Evolutionary conservation across 805 yeast genomes (phyloP).

Genomic region (Wickerhamomyces mucosus): DNA sequence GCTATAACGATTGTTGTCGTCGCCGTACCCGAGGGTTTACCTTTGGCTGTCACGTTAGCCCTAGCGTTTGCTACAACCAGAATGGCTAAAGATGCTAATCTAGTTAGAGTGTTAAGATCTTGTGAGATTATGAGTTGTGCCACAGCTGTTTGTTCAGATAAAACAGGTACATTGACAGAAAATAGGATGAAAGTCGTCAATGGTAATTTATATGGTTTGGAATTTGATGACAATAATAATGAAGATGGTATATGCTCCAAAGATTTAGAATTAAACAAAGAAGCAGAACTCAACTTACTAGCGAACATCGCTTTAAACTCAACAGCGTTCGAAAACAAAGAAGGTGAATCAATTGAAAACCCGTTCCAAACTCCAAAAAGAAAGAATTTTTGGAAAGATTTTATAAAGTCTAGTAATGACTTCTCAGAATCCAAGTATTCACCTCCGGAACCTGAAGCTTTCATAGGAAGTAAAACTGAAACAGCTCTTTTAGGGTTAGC

Average conservation of each 20-base stretch:
- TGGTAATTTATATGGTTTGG: constrained; percentile 54
- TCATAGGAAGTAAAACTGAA: constrained; percentile 91
- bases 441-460: constrained; percentile 37
- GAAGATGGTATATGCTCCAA: constrained; percentile 9
- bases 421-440: too few species aligned
- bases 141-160: constrained; percentile 93
- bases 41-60: constrained; percentile 93
- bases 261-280: constrained; percentile 7
- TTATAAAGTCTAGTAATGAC: constrained; percentile 4
- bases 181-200: constrained; percentile 86
- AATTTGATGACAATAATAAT: constrained; percentile 39
- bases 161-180: constrained; percentile 95
- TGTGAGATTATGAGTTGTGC: constrained; percentile 99
- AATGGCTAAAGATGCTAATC: constrained; percentile 93
- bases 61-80: constrained; percentile 96
- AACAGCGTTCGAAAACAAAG: constrained; percentile 78
- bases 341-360: constrained; percentile 14
- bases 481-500: constrained; percentile 75
- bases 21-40: constrained; percentile 99
- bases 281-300: constrained; percentile 20
- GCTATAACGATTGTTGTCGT: constrained; percentile 91
- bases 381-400: constrained; percentile 6
- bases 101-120: constrained; percentile 86
- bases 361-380: constrained; percentile 18
- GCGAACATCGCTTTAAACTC: constrained; percentile 72